These are phyloP conservation scores for Lactuca sativa DNA, from an alignment of 129 eudicot species.

Conservation along the genomic window DNA sequence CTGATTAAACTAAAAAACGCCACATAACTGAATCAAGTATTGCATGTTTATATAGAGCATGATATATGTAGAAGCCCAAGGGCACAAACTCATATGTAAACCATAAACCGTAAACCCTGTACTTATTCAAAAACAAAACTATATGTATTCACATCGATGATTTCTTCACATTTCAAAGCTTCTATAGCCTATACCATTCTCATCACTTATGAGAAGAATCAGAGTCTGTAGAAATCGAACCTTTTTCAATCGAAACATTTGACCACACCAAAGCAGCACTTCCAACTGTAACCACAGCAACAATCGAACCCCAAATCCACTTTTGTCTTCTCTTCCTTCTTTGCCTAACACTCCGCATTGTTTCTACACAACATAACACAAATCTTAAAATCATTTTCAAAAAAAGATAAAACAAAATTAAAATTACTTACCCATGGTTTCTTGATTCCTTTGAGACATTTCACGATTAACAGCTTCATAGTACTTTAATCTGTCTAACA, in stretches of 20 bases:
- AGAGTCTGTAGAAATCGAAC: constrained; percentile 37
- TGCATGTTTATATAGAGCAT: too few relatives aligned
- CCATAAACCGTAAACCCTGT: too few relatives aligned
- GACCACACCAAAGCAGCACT: constrained; percentile 70
- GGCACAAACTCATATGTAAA: too few relatives aligned
- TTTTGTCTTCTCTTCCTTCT: constrained; percentile 63
- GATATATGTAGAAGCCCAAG: too few relatives aligned
- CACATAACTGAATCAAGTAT: too few relatives aligned
- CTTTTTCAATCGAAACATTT: constrained; percentile 49
- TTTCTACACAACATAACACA: constrained; percentile 43
- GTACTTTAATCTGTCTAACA: constrained; percentile 73
- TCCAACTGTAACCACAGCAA: constrained; percentile 58
- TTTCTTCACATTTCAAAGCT: constrained; percentile 9
- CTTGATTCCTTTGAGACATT: constrained; percentile 98
- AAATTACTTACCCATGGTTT: constrained; percentile 68
- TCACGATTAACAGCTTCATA: constrained; percentile 87
- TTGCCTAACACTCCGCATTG: constrained; percentile 63
- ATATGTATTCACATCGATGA: constrained; percentile 22
- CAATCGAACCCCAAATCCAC: constrained; percentile 82
- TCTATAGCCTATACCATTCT: neutral
- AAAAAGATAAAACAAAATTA: neutral
- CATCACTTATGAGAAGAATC: constrained; percentile 28
- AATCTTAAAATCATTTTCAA: neutral
- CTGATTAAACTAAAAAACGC: too few relatives aligned
- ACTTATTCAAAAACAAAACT: constrained; percentile 23